Evolutionary conservation across 2,329 filamentous ascomycete genomes (phyloP).

Genomic region (Colletotrichum gigasporum): DNA sequence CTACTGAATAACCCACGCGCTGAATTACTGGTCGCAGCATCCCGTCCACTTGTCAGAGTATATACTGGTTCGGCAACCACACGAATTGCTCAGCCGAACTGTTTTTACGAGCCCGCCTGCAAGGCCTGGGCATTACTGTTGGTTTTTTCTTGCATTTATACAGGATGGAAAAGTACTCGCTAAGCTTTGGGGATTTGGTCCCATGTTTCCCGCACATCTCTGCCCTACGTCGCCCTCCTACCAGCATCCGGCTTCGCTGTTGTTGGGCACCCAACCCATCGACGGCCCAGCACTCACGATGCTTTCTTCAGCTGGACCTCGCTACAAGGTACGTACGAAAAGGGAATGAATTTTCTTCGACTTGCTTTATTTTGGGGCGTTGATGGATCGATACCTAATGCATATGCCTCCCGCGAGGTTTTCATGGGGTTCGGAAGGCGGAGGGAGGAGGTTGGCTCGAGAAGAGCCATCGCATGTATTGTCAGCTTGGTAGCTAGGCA

Average conservation of each 20-base stretch:
- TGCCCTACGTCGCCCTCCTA: too few species aligned
- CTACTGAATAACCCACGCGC: neutral
- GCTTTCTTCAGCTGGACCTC: too few species aligned
- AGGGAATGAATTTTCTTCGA: neutral
- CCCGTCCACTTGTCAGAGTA: constrained; percentile 22
- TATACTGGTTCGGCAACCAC: constrained; percentile 1
- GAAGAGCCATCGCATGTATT: neutral
- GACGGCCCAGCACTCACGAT: too few species aligned
- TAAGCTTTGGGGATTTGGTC: neutral
- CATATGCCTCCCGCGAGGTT: constrained; percentile 10
- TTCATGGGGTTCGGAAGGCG: constrained; percentile 25
- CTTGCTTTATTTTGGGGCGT: constrained; percentile 23
- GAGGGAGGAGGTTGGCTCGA: constrained; percentile 28
- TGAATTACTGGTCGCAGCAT: neutral
- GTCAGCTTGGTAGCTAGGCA: constrained; percentile 9
- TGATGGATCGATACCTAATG: constrained; percentile 22
- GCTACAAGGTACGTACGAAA: too few species aligned
- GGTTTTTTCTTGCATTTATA: constrained; percentile 18
- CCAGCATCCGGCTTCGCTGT: too few species aligned
- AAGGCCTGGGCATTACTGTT: neutral
- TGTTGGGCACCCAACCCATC: too few species aligned
- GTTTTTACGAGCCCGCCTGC: neutral
- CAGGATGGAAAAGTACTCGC: constrained; percentile 19
- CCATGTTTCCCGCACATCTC: neutral
- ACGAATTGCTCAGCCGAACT: neutral